Evolutionary conservation across 768 basidiomycete species (phyloP).

Genomic region (Ramaria sp.): DNA sequence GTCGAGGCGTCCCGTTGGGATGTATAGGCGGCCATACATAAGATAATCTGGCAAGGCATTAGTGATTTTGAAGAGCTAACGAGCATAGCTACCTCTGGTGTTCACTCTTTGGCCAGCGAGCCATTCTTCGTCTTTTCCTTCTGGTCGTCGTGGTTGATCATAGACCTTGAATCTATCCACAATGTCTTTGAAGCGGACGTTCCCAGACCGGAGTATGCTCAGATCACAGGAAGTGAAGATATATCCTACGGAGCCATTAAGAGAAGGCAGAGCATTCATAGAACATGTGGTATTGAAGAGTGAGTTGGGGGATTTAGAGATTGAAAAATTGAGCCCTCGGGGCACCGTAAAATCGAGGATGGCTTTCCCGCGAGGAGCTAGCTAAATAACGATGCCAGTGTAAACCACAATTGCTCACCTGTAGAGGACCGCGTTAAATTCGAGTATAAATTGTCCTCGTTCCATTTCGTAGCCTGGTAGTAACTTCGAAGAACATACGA

Average conservation of each 20-base stretch:
- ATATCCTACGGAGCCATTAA: constrained; percentile 89
- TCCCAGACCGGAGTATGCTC: constrained; percentile 54
- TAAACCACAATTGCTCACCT: constrained; percentile 35
- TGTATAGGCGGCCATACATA: constrained; percentile 83
- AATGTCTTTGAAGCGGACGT: constrained; percentile 79
- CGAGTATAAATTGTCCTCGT: constrained; percentile 88
- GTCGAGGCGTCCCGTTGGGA: constrained; percentile 81
- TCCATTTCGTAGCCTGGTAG: constrained; percentile 92
- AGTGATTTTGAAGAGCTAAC: constrained; percentile 6
- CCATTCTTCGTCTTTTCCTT: constrained; percentile 72
- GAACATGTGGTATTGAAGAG: constrained; percentile 86
- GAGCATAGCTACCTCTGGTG: constrained; percentile 46
- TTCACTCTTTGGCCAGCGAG: constrained; percentile 70
- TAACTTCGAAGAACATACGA: constrained; percentile 83
- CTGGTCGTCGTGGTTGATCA: constrained; percentile 70
- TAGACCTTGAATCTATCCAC: constrained; percentile 81
- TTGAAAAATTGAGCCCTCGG: constrained; percentile 63
- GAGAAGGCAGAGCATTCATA: constrained; percentile 85
- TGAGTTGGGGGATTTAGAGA: constrained; percentile 82
- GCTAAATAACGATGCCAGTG: background rate
- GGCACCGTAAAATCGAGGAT: constrained; percentile 90
- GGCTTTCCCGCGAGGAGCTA: constrained; percentile 35
- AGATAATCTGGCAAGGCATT: constrained; percentile 62
- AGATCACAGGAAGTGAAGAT: constrained; percentile 86
- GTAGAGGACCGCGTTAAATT: constrained; percentile 84